These are phyloP conservation scores for Fusarium pilosicola DNA, from an alignment of 2,329 filamentous ascomycete species.

Conservation along the genomic window DNA sequence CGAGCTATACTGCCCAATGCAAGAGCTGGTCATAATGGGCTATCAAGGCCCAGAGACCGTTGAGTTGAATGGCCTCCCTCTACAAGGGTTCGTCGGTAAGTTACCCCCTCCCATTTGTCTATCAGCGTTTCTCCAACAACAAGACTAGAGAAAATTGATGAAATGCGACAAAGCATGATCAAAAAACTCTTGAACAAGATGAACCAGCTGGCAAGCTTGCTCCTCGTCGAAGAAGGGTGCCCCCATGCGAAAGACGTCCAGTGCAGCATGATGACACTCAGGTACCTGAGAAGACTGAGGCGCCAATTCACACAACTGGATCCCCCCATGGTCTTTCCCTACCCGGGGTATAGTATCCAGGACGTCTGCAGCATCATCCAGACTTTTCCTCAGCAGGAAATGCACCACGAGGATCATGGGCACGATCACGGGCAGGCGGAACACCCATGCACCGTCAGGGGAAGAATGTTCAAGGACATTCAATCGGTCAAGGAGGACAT, in stretches of 20 bases:
- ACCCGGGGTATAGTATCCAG: not conserved
- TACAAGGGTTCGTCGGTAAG: not conserved
- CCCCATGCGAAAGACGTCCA: not conserved
- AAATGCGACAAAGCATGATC: not conserved
- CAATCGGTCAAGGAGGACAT: not conserved
- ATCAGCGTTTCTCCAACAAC: not conserved
- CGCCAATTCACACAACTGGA: not conserved
- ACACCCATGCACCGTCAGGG: not conserved
- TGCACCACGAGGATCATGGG: not conserved
- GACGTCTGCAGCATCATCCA: not conserved
- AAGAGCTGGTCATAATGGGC: not conserved
- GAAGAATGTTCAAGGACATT: not conserved
- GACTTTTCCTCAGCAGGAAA: not conserved
- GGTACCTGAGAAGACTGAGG: not conserved
- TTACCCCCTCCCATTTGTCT: not conserved
- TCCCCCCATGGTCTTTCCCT: not conserved
- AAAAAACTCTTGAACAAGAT: not conserved
- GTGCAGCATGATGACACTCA: not conserved
- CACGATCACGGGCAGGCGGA: not conserved
- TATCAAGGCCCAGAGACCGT: not conserved
- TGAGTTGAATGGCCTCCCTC: not conserved
- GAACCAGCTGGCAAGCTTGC: not conserved
- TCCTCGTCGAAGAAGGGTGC: not conserved
- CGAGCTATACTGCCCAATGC: accelerated
- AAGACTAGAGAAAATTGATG: not conserved